Evolutionary conservation across 2,329 filamentous ascomycete genomes (phyloP).

Genomic region (Ophiostoma ips): DNA sequence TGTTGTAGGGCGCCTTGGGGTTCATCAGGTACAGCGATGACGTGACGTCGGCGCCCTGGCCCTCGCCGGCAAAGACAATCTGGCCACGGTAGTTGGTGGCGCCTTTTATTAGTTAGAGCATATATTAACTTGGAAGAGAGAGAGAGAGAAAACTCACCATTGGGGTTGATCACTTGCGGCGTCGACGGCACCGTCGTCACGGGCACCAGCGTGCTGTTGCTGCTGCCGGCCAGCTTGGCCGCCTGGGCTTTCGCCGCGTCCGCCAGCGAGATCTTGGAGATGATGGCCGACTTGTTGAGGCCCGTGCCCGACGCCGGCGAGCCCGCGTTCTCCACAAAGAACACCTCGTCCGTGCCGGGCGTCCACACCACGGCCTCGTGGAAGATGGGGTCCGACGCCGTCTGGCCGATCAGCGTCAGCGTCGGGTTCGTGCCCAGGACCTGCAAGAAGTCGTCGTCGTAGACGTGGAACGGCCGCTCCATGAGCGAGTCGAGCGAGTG

Average conservation of each 20-base stretch:
- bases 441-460: conserved; percentile 35
- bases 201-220: conserved; percentile 20
- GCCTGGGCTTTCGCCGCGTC: conserved; percentile 25
- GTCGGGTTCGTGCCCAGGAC: conserved; percentile 35
- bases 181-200: conserved; percentile 28
- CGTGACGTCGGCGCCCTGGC: conserved; percentile 29
- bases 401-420: conserved; percentile 33
- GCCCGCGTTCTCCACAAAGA: conserved; percentile 40
- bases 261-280: conserved; percentile 34
- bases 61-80: conserved; percentile 35
- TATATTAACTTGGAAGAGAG: neutral
- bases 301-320: conserved; percentile 32
- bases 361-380: conserved; percentile 43
- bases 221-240: neutral
- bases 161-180: conserved; percentile 35
- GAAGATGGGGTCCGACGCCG: conserved; percentile 31
- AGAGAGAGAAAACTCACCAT: conserved; percentile 23
- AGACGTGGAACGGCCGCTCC: conserved; percentile 33
- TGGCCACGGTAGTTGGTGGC: conserved; percentile 36
- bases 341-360: conserved; percentile 34
- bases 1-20: conserved; percentile 34
- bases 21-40: conserved; percentile 30
- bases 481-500: conserved; percentile 23
- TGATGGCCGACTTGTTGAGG: conserved; percentile 34
- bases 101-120: conserved; percentile 23